phyloP scores from a whole-genome alignment of 768 basidiomycete species.

The Hypholoma fasciculare region DNA sequence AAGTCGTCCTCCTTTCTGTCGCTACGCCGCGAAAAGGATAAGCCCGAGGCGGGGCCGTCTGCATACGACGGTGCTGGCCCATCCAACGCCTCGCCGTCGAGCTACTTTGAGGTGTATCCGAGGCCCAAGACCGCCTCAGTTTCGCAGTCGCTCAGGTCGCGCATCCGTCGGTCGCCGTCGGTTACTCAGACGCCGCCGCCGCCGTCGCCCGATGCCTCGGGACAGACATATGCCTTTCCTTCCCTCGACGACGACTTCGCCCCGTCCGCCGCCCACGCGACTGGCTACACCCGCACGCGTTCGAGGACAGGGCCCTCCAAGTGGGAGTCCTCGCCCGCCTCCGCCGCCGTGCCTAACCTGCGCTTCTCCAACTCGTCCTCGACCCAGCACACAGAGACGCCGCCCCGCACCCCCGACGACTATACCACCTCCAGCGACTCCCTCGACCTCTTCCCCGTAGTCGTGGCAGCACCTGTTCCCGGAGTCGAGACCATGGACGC shows the following conservation, averaged over 20 bases:
- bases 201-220: not conserved
- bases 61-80: constrained; percentile 10
- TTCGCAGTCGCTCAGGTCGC: constrained; percentile 32
- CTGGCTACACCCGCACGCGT: constrained; percentile 42
- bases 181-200: constrained; percentile 7
- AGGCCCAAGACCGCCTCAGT: constrained; percentile 35
- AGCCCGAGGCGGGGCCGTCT: constrained; percentile 22
- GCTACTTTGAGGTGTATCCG: constrained; percentile 50
- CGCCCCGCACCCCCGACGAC: constrained; percentile 71
- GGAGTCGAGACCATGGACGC: constrained; percentile 90
- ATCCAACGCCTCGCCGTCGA: constrained; percentile 24
- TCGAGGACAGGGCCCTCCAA: constrained; percentile 60
- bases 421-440: constrained; percentile 37
- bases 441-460: constrained; percentile 55
- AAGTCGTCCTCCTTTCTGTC: constrained; percentile 62
- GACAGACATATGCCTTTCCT: constrained; percentile 42
- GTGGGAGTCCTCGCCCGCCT: constrained; percentile 37
- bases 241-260: constrained; percentile 35
- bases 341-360: constrained; percentile 43
- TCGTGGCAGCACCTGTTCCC: constrained; percentile 75
- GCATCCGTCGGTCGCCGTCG: constrained; percentile 21
- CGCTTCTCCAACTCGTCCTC: constrained; percentile 70
- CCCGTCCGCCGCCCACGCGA: constrained; percentile 25
- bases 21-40: constrained; percentile 49
- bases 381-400: constrained; percentile 66